A percentile compares a stretch with the other conserved stretches of the same genome.
Conservation (phyloP, 106 monocot species). For the Alisma plantagoaquatica region DNA sequence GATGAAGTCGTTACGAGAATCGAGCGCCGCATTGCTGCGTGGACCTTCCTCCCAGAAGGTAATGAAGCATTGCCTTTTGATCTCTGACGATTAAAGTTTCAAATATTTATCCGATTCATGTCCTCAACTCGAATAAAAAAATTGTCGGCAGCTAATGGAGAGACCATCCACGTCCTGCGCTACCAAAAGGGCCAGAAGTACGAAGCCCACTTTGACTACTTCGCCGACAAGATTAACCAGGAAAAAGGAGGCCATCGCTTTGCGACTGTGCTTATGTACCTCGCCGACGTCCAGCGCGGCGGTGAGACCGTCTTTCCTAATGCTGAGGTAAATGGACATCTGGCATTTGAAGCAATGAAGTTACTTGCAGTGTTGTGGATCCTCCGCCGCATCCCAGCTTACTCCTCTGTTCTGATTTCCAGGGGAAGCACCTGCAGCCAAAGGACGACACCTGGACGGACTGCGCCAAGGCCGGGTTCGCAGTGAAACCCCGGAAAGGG, state of each 20-base stretch:
- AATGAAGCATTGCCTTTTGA: conserved; percentile 1
- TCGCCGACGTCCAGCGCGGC: conserved; percentile 68
- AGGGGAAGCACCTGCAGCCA: conserved; percentile 48
- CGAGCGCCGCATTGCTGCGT: conserved; percentile 72
- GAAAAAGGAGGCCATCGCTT: conserved; percentile 60
- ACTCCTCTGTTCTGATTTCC: too few relatives aligned
- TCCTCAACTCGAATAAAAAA: too few relatives aligned
- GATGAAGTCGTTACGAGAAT: conserved; percentile 62
- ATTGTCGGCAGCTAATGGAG: conserved; percentile 85
- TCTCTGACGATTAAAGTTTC: background rate
- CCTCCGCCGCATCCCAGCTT: too few relatives aligned
- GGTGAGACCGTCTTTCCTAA: conserved; percentile 88
- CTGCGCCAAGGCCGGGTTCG: conserved; percentile 48
- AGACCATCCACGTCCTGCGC: conserved; percentile 65
- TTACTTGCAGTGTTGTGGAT: background rate
- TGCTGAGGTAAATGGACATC: conserved; percentile 35
- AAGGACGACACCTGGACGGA: conserved; percentile 91
- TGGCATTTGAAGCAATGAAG: background rate
- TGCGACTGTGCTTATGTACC: conserved; percentile 92
- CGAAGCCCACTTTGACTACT: conserved; percentile 88
- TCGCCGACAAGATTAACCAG: conserved; percentile 59
- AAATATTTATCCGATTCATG: background rate
- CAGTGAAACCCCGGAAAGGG: conserved; percentile 72
- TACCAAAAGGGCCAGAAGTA: conserved; percentile 84
- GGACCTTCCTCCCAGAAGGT: conserved; percentile 94